Percentiles rank a stretch among this genome's conserved stretches.
phyloP scores from a whole-genome alignment of 768 basidiomycete species.

The Russula vinacea region DNA sequence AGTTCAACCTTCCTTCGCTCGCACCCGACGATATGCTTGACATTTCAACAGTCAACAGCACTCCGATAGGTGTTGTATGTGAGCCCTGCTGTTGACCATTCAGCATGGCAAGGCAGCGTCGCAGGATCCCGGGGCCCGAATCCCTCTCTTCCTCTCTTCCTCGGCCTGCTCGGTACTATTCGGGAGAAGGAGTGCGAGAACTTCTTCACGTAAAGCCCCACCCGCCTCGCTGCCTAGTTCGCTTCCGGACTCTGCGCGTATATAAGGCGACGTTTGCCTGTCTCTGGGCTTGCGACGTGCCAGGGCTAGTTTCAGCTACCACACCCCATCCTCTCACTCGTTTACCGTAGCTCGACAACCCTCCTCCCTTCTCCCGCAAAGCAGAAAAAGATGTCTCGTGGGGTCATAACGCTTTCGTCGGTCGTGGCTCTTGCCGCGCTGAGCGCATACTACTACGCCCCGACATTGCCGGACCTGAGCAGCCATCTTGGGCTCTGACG shows the following conservation, averaged over 20 bases:
- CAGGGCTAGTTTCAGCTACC: neutral
- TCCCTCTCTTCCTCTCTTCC: too few species aligned
- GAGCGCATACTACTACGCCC: slow-evolving; percentile 9
- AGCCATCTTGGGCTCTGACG: neutral
- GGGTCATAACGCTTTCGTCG: slow-evolving; percentile 6
- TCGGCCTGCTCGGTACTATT: too few species aligned
- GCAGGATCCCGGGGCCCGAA: too few species aligned
- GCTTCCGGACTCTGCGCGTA: neutral
- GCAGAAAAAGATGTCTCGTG: slow-evolving; percentile 9
- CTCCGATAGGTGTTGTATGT: neutral
- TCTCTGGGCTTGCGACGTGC: neutral
- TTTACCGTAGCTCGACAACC: too few species aligned
- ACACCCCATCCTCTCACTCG: neutral
- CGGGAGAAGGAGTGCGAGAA: too few species aligned
- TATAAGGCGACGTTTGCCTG: neutral
- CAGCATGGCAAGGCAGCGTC: neutral
- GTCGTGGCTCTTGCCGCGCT: slow-evolving; percentile 10
- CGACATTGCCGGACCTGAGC: neutral
- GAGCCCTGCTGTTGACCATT: neutral
- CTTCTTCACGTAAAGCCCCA: neutral
- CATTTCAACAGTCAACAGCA: neutral
- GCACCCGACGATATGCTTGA: neutral
- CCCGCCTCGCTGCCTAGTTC: slow-evolving; percentile 16
- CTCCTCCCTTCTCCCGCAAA: too few species aligned
- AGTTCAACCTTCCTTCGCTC: neutral